Base-by-base conservation (phyloP, 768 basidiomycete genomes). In the Mycena floridula region DNA sequence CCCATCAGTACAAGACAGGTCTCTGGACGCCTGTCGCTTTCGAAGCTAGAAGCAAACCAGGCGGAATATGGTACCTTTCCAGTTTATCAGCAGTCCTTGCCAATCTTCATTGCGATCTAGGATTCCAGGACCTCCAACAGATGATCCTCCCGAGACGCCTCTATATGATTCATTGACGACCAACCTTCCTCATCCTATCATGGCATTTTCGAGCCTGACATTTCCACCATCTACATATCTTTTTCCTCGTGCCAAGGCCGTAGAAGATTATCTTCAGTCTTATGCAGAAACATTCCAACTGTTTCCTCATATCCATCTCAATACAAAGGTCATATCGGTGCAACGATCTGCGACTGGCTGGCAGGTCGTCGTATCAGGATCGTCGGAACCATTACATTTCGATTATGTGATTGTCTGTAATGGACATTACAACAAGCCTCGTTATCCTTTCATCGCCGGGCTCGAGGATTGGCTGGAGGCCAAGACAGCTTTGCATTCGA, bases 161-260 rank as follows among this genome's bases (percentile, higher is more conserved):
- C 55, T 89, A 7, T 92, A 92, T 54, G 83, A 90, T 54, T 82
- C 83, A 0, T 66, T 92, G 11, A 84, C 82, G n/a, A 83, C 89
- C 1, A 91, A 91, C 53, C 57, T 92, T 4, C 85, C 89, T 0
- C 85, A 90, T 51, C 83, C 83, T 1, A 47, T 82, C 40, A 91
- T 92, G 89, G 74, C 75, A 3, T 90, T 70, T 51, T 65, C 72
- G 1, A 73, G 72, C 37, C 80, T 76, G 54, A 54, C 70, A 1
- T 90, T 89, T 54, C 85, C 85, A 0, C 81, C 85, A 0, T 77
- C 74, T 2, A 89, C 88, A 0, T 71, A 81, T 1, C 66, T 89
- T 22, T 92, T 74, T 59, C 89, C 89, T 0, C 54, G 51, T 5
- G 85, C 87, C 2, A 50, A 68, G 0, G 63, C 65, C 6, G 85